Evolutionary conservation across 306 rosid species (phyloP).

Genomic region (Spatholobus suberectus): DNA sequence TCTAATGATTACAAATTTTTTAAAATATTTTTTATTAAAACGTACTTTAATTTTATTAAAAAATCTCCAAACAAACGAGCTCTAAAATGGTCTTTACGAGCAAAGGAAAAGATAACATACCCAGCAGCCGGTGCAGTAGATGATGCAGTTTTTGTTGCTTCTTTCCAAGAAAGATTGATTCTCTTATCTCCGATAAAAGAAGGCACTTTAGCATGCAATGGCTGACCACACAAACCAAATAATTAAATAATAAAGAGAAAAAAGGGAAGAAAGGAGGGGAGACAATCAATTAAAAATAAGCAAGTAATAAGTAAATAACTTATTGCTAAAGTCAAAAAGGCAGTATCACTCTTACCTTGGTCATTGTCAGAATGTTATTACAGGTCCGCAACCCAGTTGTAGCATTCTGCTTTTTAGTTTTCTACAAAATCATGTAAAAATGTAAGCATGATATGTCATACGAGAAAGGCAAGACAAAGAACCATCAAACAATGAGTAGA

Average conservation of each 20-base stretch:
- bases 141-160: slow-evolving; percentile 64
- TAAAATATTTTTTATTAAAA: not conserved
- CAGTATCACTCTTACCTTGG: slow-evolving; percentile 62
- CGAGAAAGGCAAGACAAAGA: slow-evolving; percentile 18
- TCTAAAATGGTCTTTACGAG: slow-evolving; percentile 20
- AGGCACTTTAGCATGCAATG: slow-evolving; percentile 72
- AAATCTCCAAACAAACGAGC: not conserved
- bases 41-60: not conserved
- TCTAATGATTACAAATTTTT: not conserved
- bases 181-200: slow-evolving; percentile 89
- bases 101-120: slow-evolving; percentile 52
- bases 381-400: slow-evolving; percentile 95
- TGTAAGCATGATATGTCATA: not conserved
- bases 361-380: slow-evolving; percentile 90
- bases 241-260: not conserved
- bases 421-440: slow-evolving; percentile 55
- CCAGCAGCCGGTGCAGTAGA: slow-evolving; percentile 63
- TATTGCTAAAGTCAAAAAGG: not conserved
- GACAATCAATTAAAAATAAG: slow-evolving; percentile 6
- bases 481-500: slow-evolving; percentile 14
- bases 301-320: slow-evolving; percentile 15
- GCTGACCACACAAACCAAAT: slow-evolving; percentile 45
- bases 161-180: slow-evolving; percentile 96
- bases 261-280: not conserved
- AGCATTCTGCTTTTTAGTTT: slow-evolving; percentile 90